Conservation (phyloP, 2,329 filamentous ascomycete species). For the Colletotrichum chrysophilum region DNA sequence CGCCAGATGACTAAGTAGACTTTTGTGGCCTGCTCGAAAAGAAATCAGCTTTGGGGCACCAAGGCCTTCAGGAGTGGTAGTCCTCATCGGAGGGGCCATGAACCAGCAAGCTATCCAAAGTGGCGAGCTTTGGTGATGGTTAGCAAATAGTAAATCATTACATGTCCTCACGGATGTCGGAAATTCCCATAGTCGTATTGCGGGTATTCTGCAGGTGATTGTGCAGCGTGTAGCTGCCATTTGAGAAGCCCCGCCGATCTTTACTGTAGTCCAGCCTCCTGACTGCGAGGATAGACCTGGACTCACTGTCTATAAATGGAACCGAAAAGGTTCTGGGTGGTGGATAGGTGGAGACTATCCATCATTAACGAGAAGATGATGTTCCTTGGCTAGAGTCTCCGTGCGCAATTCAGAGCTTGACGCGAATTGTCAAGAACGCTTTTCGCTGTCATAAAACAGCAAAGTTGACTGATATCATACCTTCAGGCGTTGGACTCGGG, state of each 20-base stretch:
- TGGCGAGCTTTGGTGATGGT: not conserved
- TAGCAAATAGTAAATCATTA: not conserved
- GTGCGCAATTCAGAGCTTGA: not conserved
- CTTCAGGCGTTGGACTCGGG: not conserved
- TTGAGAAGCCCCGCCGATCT: not conserved
- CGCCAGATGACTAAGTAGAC: not conserved
- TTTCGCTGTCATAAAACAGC: not conserved
- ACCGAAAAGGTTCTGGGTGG: too few relatives aligned
- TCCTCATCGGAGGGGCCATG: not conserved
- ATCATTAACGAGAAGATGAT: too few relatives aligned
- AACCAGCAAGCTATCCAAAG: not conserved
- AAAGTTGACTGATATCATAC: not conserved
- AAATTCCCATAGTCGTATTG: not conserved
- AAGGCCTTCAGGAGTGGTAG: not conserved
- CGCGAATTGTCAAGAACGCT: not conserved
- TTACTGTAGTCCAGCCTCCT: too few relatives aligned
- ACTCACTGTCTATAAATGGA: too few relatives aligned
- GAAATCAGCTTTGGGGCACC: not conserved
- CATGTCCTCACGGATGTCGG: not conserved
- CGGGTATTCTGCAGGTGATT: not conserved
- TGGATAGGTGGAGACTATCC: too few relatives aligned
- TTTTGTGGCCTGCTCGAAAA: not conserved
- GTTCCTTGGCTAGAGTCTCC: too few relatives aligned
- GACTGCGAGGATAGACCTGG: too few relatives aligned
- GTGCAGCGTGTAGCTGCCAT: not conserved